Evolutionary conservation across 2,329 filamentous ascomycete genomes (phyloP).

Genomic region (Fusarium pilosicola): DNA sequence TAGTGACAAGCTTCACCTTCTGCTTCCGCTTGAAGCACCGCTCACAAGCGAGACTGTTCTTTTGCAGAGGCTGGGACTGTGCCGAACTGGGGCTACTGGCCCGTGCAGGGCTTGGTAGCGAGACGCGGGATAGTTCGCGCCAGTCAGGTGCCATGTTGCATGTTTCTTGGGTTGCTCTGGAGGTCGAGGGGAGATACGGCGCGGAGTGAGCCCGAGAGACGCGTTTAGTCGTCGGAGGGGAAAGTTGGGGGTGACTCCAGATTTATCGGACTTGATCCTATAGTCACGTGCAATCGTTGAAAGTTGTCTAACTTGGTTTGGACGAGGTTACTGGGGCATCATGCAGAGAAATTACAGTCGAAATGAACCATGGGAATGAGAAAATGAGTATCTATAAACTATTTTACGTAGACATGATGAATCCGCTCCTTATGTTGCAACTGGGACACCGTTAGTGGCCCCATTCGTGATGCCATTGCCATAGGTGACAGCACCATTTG

Average conservation of each 20-base stretch:
- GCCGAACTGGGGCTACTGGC: conserved; percentile 8
- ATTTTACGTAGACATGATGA: neutral
- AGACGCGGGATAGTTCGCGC: neutral
- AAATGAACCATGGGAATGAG: neutral
- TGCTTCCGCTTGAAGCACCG: conserved; percentile 34
- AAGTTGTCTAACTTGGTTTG: neutral
- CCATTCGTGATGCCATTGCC: neutral
- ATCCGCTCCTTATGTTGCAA: neutral
- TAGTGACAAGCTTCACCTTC: neutral
- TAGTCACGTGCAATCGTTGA: conserved; percentile 3
- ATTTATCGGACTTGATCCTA: conserved; percentile 13
- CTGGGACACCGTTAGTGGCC: neutral
- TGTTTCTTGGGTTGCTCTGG: neutral
- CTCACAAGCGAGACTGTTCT: conserved; percentile 24
- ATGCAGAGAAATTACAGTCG: neutral
- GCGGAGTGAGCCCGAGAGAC: conserved; percentile 15
- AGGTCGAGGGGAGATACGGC: neutral
- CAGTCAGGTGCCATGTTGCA: conserved; percentile 16
- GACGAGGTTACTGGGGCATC: neutral
- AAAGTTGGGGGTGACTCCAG: neutral
- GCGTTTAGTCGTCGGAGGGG: neutral
- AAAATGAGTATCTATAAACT: neutral
- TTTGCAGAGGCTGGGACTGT: conserved; percentile 1
- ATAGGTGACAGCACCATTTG: neutral
- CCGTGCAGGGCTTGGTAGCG: neutral